phyloP scores from a whole-genome alignment of 2,329 filamentous ascomycete species.

The Pseudogymnoascus sp. region DNA sequence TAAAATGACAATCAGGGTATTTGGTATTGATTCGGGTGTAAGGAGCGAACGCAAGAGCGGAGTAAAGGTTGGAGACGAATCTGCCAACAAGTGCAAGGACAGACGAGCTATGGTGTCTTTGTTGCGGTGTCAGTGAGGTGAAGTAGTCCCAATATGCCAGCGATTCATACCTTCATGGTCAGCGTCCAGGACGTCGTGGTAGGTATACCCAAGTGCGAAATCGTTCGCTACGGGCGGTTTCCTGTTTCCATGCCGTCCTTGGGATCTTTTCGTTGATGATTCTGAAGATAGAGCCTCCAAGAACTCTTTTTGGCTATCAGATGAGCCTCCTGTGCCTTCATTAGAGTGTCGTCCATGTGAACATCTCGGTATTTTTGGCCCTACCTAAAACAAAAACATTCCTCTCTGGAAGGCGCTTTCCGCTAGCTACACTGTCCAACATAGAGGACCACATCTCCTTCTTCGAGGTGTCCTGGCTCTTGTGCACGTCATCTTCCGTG shows the following conservation, averaged over 20 bases:
- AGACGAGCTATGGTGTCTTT: conserved; percentile 81
- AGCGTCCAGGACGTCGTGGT: conserved; percentile 86
- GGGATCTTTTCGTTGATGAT: conserved; percentile 33
- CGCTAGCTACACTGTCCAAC: conserved; percentile 82
- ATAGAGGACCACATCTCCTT: conserved; percentile 92
- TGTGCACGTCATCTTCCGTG: conserved; percentile 45
- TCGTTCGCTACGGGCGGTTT: conserved; percentile 78
- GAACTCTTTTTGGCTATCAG: conserved; percentile 77
- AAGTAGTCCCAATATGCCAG: conserved; percentile 15
- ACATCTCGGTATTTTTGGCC: conserved; percentile 26
- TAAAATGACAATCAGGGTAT: conserved; percentile 83
- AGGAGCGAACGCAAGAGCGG: conserved; percentile 76
- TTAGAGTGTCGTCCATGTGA: neutral
- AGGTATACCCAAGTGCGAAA: conserved; percentile 89
- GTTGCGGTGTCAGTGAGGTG: conserved; percentile 18
- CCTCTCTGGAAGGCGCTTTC: conserved; percentile 84
- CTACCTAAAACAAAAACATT: conserved; percentile 77
- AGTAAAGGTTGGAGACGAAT: conserved; percentile 72
- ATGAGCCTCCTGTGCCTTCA: conserved; percentile 57
- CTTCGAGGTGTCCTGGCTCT: conserved; percentile 59
- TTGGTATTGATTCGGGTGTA: conserved; percentile 71
- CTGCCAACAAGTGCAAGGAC: conserved; percentile 81
- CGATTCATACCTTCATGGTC: conserved; percentile 70
- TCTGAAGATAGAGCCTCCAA: conserved; percentile 47
- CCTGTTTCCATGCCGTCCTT: conserved; percentile 48